Evolutionary conservation across 352 stramenopile species (phyloP).

Genomic region (Globisporangium rhizosaccharum): DNA sequence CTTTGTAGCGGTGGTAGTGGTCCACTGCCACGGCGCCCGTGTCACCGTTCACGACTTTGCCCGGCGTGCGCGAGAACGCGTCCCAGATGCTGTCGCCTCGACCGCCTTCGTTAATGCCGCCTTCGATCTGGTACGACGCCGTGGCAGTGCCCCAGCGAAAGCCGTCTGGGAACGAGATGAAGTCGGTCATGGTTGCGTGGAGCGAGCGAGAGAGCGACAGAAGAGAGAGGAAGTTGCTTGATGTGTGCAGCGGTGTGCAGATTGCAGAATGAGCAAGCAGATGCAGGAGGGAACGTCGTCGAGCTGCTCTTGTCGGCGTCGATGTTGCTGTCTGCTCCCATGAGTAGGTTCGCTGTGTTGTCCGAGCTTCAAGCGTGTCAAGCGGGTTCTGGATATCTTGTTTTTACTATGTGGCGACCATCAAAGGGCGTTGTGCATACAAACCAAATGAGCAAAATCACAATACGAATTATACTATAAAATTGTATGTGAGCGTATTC

Average conservation of each 20-base stretch:
- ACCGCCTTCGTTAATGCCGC: constrained; percentile 73
- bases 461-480: too few relatives aligned
- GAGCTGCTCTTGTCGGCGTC: neutral
- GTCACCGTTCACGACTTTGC: constrained; percentile 64
- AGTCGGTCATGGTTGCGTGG: constrained; percentile 16
- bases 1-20: constrained; percentile 86
- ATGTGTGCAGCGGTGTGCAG: constrained; percentile 5
- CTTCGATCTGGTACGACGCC: constrained; percentile 92
- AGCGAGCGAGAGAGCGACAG: too few relatives aligned
- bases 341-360: neutral
- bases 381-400: too few relatives aligned
- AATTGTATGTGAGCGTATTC: neutral
- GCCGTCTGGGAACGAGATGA: constrained; percentile 35
- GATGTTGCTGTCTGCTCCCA: neutral
- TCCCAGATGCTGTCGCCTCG: constrained; percentile 90
- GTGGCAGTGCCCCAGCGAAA: constrained; percentile 88
- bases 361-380: too few relatives aligned
- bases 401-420: too few relatives aligned
- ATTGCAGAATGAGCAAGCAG: constrained; percentile 11
- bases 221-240: neutral
- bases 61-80: constrained; percentile 62
- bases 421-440: too few relatives aligned
- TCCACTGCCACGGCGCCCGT: constrained; percentile 87
- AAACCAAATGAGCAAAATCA: too few relatives aligned
- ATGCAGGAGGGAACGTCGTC: too few relatives aligned